These are phyloP conservation scores for Cicer chorassanicum DNA, from an alignment of 306 rosid genomes.

Conservation along the genomic window DNA sequence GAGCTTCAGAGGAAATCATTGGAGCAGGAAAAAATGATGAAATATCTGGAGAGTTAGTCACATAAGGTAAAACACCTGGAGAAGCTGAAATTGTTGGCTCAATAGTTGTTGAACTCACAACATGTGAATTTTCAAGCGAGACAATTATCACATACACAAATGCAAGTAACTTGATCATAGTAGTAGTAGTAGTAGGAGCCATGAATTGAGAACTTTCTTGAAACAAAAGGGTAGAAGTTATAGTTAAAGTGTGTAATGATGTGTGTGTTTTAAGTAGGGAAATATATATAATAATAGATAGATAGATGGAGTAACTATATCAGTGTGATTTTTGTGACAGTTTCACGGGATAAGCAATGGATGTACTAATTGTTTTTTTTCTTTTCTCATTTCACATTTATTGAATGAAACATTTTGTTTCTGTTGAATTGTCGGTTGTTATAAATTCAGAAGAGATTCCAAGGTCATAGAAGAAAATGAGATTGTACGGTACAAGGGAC, in stretches of 20 bases:
- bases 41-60: conserved; percentile 52
- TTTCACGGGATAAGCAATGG: conserved; percentile 57
- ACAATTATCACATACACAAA: conserved; percentile 33
- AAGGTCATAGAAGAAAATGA: neutral
- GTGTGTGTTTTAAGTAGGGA: conserved; percentile 5
- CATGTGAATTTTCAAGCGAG: conserved; percentile 45
- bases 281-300: neutral
- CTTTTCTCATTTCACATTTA: conserved; percentile 44
- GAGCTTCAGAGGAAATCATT: conserved; percentile 38
- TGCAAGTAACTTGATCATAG: conserved; percentile 42
- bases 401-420: conserved; percentile 33
- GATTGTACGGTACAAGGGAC: too few relatives aligned
- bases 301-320: conserved; percentile 40
- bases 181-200: conserved; percentile 45
- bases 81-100: conserved; percentile 66
- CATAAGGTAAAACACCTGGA: conserved; percentile 60
- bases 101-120: conserved; percentile 42
- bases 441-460: conserved; percentile 38
- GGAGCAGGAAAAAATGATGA: conserved; percentile 72
- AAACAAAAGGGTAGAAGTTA: conserved; percentile 29
- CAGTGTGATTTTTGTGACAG: conserved; percentile 45
- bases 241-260: conserved; percentile 1
- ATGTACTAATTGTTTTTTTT: conserved; percentile 23
- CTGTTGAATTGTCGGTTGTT: conserved; percentile 43
- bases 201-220: conserved; percentile 43